A percentile compares a stretch with the other conserved stretches of the same genome.
phyloP scores from a whole-genome alignment of 345 rosid species.

The Leavenworthia alabamica region DNA sequence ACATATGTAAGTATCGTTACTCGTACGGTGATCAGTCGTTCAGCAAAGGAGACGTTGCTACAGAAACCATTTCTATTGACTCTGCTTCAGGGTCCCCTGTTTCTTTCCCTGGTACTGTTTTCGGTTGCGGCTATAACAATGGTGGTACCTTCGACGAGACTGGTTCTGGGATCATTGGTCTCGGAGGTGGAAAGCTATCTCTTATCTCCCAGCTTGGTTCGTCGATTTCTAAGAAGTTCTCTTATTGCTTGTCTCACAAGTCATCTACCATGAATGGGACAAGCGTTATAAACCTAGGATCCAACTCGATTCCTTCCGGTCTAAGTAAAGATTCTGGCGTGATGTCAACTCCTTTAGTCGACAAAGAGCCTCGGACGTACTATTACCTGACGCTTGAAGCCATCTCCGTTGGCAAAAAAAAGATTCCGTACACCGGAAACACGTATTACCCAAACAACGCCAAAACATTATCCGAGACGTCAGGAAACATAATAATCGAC shows the following conservation, averaged over 20 bases:
- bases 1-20: slow-evolving; percentile 30
- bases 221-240: slow-evolving; percentile 44
- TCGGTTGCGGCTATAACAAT: slow-evolving; percentile 53
- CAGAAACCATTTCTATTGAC: slow-evolving; percentile 40
- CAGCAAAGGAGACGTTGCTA: slow-evolving; percentile 39
- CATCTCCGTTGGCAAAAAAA: slow-evolving; percentile 37
- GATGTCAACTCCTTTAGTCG: slow-evolving; percentile 40
- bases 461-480: background rate
- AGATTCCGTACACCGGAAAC: slow-evolving; percentile 28
- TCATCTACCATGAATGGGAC: slow-evolving; percentile 14
- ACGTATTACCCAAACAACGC: background rate
- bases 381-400: slow-evolving; percentile 41
- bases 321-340: slow-evolving; percentile 8
- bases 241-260: slow-evolving; percentile 52
- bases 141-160: slow-evolving; percentile 35
- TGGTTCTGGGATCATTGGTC: slow-evolving; percentile 53
- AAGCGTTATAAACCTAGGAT: slow-evolving; percentile 51
- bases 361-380: slow-evolving; percentile 35
- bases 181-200: slow-evolving; percentile 49
- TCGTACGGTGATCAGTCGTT: slow-evolving; percentile 36
- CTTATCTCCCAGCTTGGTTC: slow-evolving; percentile 44
- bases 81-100: slow-evolving; percentile 37
- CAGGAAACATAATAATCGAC: slow-evolving; percentile 57
- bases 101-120: slow-evolving; percentile 23
- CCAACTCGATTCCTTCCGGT: slow-evolving; percentile 39